Percentiles rank a stretch among this genome's conserved stretches.
phyloP scores from a whole-genome alignment of 192 early-diverging fungal genomes.

The Coemansia sp. region DNA sequence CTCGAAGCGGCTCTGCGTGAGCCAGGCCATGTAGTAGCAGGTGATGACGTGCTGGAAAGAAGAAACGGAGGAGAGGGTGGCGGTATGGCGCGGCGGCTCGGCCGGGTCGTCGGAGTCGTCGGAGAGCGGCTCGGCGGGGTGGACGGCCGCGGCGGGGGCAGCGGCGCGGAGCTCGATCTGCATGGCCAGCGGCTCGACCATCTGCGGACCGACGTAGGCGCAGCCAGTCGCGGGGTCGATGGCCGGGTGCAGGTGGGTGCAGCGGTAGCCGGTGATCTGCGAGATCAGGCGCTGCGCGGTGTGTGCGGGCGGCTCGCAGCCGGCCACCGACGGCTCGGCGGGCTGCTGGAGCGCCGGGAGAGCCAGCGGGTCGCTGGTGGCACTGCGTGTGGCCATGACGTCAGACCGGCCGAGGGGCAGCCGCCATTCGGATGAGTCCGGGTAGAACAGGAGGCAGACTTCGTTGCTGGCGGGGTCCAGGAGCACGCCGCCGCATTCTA shows the following conservation, averaged over 20 bases:
- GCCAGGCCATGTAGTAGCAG: slow-evolving; percentile 46
- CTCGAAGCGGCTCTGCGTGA: slow-evolving; percentile 40
- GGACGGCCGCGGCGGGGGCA: background rate
- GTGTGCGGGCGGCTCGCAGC: slow-evolving; percentile 42
- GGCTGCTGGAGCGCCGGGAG: background rate
- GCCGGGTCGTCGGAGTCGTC: background rate
- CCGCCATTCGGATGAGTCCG: slow-evolving; percentile 48
- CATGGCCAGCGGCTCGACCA: slow-evolving; percentile 46
- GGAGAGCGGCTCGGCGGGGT: background rate
- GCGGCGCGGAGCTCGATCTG: slow-evolving; percentile 36
- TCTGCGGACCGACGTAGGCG: slow-evolving; percentile 38
- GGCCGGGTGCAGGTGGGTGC: slow-evolving; percentile 39
- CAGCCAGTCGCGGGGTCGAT: slow-evolving; percentile 9
- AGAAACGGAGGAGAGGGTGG: no score
- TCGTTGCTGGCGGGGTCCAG: slow-evolving; percentile 43
- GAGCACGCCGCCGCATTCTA: slow-evolving; percentile 43
- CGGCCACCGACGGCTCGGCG: slow-evolving; percentile 18
- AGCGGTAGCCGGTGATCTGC: slow-evolving; percentile 38
- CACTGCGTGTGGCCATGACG: slow-evolving; percentile 5
- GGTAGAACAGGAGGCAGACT: slow-evolving; percentile 48
- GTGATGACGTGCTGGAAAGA: slow-evolving; percentile 29
- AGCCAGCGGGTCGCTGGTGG: background rate
- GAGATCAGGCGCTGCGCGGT: slow-evolving; percentile 38
- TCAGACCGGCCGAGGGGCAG: slow-evolving; percentile 40
- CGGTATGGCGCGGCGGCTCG: background rate